Base-by-base conservation (phyloP, 129 eudicot species). In the Deinandra increscens region DNA sequence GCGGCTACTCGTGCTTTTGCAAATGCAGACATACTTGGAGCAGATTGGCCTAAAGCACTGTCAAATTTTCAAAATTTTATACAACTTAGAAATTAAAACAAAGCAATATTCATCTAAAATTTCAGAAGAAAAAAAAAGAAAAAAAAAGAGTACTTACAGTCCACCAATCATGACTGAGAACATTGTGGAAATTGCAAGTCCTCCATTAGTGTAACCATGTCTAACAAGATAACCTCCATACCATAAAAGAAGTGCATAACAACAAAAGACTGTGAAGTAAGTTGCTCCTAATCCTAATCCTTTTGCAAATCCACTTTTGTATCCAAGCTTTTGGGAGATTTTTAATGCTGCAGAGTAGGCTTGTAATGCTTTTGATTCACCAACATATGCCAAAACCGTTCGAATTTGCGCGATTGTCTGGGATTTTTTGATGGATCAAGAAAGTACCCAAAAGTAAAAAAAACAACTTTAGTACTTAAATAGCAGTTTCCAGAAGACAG, bases 81-180 rank as follows among this genome's bases (percentile, higher is more conserved):
- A 31, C 0, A 19, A 36, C 36, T 19, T 59, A 7, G 19, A 41
- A 22, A 4, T 51, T 55, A 58, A 58, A 79, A 9, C 9, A 42
- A 4, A 34, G 33, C 3, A 31, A 6, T 14, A 55, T 20, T 38
- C n/a, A 58, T 17, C 0, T 17, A 22, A 6, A 9, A 0, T n/a
- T 37, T 7, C 55, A 5, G 4, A 44, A 15, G 37, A 46, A 43
- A 5, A 66, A 55, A 20, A n/a, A n/a, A n/a, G 4, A 44, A 15
- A 43, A 46, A 43, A 5, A 66, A 55, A 20, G 39, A 78, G 22
- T 39, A 81, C 96, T 88, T 80, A 92, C 98, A 92, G 82, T 49
- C 99, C 97, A 66, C 99, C 99, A 46, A 93, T 90, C 97, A 89
- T 89, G 67, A 93, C 99, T 0, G 99, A 85, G 68, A 93, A 93